Evolutionary conservation across 164 flowering plant species (phyloP).

Genomic region (Magnolia officinalis): DNA sequence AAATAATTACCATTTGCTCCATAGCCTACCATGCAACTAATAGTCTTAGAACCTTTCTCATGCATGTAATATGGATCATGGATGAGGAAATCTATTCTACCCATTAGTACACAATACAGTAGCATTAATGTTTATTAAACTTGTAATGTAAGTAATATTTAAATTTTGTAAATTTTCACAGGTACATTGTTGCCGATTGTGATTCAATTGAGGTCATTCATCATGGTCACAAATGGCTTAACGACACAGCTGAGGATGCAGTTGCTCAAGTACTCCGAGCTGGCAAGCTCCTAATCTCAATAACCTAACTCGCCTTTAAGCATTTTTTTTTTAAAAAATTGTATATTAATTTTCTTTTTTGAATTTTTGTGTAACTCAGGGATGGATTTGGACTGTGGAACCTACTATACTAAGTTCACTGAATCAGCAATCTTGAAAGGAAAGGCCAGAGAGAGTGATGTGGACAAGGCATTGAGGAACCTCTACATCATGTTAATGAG

Average conservation of each 20-base stretch:
- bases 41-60: no score
- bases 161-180: not conserved
- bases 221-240: not conserved
- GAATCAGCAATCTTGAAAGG: constrained; percentile 26
- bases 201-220: constrained; percentile 5
- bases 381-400: constrained; percentile 51
- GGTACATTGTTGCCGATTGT: constrained; percentile 12
- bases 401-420: constrained; percentile 19
- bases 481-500: constrained; percentile 38
- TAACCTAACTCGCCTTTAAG: not conserved
- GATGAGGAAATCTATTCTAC: no score
- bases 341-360: not conserved
- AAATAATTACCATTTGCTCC: no score
- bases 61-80: no score
- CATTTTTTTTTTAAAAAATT: not conserved
- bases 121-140: no score
- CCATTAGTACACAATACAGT: no score
- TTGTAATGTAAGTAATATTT: no score
- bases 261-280: constrained; percentile 1
- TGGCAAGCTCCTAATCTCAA: not conserved
- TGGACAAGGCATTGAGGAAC: constrained; percentile 34
- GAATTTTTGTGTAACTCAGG: constrained; percentile 21
- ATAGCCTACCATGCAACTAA: no score
- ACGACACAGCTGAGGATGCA: constrained; percentile 1
- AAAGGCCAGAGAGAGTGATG: constrained; percentile 16